phyloP scores from a whole-genome alignment of 1,284 basidiomycete genomes.

The Ceratobasidium sp. region DNA sequence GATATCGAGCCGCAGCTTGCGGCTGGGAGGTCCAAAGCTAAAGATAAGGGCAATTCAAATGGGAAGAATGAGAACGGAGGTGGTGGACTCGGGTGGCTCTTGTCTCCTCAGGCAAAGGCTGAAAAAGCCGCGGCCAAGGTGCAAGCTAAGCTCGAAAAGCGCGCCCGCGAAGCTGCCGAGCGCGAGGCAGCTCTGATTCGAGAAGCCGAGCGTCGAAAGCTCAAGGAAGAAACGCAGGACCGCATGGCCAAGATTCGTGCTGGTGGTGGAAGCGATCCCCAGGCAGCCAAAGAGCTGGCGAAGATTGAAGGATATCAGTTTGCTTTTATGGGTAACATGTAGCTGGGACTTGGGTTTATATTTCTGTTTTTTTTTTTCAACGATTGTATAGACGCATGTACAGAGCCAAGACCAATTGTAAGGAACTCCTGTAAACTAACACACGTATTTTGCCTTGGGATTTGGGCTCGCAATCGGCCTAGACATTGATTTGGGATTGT shows the following conservation, averaged over 20 bases:
- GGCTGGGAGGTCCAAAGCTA: not conserved
- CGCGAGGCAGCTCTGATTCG: slow-evolving; percentile 16
- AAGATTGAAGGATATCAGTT: slow-evolving; percentile 32
- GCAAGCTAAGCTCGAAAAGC: slow-evolving; percentile 33
- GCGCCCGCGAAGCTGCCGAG: slow-evolving; percentile 31
- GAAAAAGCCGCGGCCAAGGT: slow-evolving; percentile 35
- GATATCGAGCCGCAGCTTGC: not conserved
- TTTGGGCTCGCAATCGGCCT: not conserved
- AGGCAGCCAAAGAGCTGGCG: slow-evolving; percentile 16
- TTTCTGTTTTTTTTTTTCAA: not conserved
- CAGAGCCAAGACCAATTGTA: not conserved
- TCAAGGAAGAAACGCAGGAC: slow-evolving; percentile 33
- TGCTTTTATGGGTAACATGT: slow-evolving; percentile 34
- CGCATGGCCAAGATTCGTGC: slow-evolving; percentile 23
- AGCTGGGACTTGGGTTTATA: not conserved
- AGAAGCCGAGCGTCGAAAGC: slow-evolving; percentile 26
- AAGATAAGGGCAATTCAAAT: slow-evolving; percentile 1
- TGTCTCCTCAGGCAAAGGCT: slow-evolving; percentile 33
- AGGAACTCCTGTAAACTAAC: not conserved
- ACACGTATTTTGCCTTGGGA: too few species aligned
- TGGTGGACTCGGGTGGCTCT: slow-evolving; percentile 24
- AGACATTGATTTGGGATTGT: not conserved
- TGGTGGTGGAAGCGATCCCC: not conserved
- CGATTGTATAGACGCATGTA: not conserved
- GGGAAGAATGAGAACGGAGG: slow-evolving; percentile 13